These are phyloP conservation scores for Macroventuria anomochaeta DNA, from an alignment of 2,329 filamentous ascomycete genomes.

Conservation along the genomic window DNA sequence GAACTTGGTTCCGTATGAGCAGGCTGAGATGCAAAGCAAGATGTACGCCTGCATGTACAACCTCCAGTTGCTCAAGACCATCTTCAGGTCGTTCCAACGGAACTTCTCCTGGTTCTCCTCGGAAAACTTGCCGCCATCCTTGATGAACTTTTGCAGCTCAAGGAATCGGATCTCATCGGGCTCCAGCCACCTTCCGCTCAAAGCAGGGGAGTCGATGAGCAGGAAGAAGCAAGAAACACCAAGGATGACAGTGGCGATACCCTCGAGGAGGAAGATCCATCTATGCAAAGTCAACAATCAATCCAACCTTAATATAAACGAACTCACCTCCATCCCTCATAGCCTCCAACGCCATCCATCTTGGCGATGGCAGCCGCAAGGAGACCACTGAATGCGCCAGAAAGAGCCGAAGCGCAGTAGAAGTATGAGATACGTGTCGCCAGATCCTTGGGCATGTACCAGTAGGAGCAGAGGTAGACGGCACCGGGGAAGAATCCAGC, in stretches of 20 bases:
- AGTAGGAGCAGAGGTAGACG: conserved; percentile 42
- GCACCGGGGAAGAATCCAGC: conserved; percentile 47
- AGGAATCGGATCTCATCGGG: conserved; percentile 37
- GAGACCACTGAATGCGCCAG: conserved; percentile 52
- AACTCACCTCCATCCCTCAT: conserved; percentile 53
- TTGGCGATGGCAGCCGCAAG: conserved; percentile 48
- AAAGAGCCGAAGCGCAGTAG: conserved; percentile 49
- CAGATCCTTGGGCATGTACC: conserved; percentile 48
- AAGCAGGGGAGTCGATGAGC: conserved; percentile 32
- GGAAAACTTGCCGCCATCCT: conserved; percentile 25
- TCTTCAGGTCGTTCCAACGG: conserved; percentile 34
- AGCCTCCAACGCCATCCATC: conserved; percentile 49
- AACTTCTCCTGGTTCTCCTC: conserved; percentile 27
- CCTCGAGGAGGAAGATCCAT: conserved; percentile 55
- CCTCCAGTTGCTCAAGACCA: conserved; percentile 37
- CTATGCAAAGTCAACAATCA: too few species aligned
- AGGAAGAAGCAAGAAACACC: conserved; percentile 37
- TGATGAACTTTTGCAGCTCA: conserved; percentile 33
- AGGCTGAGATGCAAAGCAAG: conserved; percentile 32
- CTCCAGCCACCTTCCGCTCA: conserved; percentile 27
- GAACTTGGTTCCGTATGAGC: conserved; percentile 43
- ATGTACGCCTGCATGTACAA: conserved; percentile 42
- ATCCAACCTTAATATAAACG: too few species aligned
- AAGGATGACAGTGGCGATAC: conserved; percentile 41
- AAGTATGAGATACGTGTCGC: conserved; percentile 44